Conservation (phyloP, 345 rosid genomes). For the Theobroma cacao region DNA sequence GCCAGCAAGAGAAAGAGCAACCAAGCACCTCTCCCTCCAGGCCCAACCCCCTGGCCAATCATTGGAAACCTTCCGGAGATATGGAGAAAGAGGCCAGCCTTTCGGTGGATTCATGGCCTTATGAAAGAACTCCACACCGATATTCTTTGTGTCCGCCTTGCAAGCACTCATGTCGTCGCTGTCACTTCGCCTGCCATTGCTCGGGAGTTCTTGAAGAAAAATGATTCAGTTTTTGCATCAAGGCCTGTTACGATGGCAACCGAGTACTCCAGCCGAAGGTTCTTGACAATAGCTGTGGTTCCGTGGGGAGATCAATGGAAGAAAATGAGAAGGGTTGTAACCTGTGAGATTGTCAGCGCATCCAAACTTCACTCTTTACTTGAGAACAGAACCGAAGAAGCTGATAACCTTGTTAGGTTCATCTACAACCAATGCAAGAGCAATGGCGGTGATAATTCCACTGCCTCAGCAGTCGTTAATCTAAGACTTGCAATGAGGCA, state of each 20-base stretch:
- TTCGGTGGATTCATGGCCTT: slow-evolving; percentile 23
- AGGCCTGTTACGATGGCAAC: slow-evolving; percentile 23
- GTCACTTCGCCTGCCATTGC: slow-evolving; percentile 35
- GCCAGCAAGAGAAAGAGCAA: neutral
- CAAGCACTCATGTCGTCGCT: slow-evolving; percentile 24
- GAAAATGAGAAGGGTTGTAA: slow-evolving; percentile 43
- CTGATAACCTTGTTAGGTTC: slow-evolving; percentile 39
- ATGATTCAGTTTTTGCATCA: slow-evolving; percentile 31
- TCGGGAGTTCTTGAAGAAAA: slow-evolving; percentile 31
- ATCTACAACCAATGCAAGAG: slow-evolving; percentile 30
- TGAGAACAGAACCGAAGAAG: slow-evolving; percentile 39
- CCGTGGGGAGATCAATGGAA: slow-evolving; percentile 36
- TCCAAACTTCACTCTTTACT: slow-evolving; percentile 27
- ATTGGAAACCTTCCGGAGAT: slow-evolving; percentile 34
- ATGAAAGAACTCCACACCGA: slow-evolving; percentile 28
- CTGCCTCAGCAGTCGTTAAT: neutral
- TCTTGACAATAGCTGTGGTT: slow-evolving; percentile 10
- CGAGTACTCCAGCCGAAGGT: slow-evolving; percentile 13
- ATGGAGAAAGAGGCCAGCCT: slow-evolving; percentile 20
- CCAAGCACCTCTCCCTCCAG: neutral
- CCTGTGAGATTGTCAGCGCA: slow-evolving; percentile 22
- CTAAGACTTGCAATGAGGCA: neutral
- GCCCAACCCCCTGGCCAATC: slow-evolving; percentile 37
- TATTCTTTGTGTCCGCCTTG: slow-evolving; percentile 41
- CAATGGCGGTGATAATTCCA: neutral